These are phyloP conservation scores for Fusarium xyrophilum DNA, from an alignment of 2,329 filamentous ascomycete genomes.

Conservation along the genomic window DNA sequence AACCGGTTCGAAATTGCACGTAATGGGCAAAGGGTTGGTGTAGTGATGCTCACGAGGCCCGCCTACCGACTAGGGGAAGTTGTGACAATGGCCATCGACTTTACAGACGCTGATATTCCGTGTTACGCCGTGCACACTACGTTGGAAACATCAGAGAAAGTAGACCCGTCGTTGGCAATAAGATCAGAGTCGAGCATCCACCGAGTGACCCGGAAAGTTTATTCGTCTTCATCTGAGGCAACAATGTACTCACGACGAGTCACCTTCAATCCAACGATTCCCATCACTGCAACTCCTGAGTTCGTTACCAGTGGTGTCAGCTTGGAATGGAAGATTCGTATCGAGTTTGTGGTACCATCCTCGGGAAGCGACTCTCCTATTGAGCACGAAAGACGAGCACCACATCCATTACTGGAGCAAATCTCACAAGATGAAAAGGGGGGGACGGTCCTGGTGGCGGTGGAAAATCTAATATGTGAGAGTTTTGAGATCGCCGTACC, in stretches of 20 bases:
- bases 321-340: conserved; percentile 84
- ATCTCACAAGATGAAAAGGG: conserved; percentile 81
- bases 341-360: conserved; percentile 89
- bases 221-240: conserved; percentile 80
- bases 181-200: conserved; percentile 86
- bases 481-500: conserved; percentile 91
- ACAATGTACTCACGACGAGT: conserved; percentile 81
- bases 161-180: conserved; percentile 80
- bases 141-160: conserved; percentile 85
- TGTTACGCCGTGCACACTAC: conserved; percentile 86
- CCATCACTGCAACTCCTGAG: conserved; percentile 82
- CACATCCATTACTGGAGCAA: conserved; percentile 73
- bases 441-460: conserved; percentile 73
- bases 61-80: conserved; percentile 90
- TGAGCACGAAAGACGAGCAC: conserved; percentile 29
- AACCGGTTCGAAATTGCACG: conserved; percentile 96
- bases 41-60: conserved; percentile 86
- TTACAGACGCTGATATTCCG: conserved; percentile 75
- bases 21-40: conserved; percentile 88
- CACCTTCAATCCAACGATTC: conserved; percentile 84
- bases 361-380: conserved; percentile 42
- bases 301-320: conserved; percentile 90
- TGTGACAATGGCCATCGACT: conserved; percentile 84
- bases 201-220: conserved; percentile 82
- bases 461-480: conserved; percentile 81